Evolutionary conservation across 2,329 filamentous ascomycete genomes (phyloP).

Genomic region (Penicillium sp.): DNA sequence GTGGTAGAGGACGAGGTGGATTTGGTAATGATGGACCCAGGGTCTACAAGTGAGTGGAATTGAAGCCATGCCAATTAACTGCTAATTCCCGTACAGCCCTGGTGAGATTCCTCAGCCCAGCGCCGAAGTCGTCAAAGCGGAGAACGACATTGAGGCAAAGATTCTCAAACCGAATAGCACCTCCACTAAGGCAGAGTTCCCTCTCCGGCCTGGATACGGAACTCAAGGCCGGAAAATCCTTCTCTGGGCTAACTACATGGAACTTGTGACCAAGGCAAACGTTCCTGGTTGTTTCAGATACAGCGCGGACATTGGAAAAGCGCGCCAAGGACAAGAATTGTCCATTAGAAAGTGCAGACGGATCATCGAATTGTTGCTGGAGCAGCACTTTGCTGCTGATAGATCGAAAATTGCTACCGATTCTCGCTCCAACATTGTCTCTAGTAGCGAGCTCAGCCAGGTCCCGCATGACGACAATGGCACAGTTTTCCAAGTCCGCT

Average conservation of each 20-base stretch:
- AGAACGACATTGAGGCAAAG: conserved; percentile 1
- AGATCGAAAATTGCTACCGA: conserved; percentile 35
- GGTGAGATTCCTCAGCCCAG: not conserved
- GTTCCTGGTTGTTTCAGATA: conserved; percentile 31
- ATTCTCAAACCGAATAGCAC: not conserved
- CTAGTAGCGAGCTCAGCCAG: conserved; percentile 23
- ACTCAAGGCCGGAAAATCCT: conserved; percentile 13
- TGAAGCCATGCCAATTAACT: not conserved
- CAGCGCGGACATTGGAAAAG: conserved; percentile 20
- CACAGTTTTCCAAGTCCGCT: conserved; percentile 27
- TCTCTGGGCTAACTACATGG: conserved; percentile 20
- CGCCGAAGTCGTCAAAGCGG: not conserved
- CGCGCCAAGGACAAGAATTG: conserved; percentile 9
- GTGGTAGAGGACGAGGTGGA: not conserved
- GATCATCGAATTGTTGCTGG: conserved; percentile 46
- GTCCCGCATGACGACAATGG: conserved; percentile 14
- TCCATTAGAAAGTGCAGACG: conserved; percentile 44
- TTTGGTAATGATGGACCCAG: not conserved
- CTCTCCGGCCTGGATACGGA: conserved; percentile 17
- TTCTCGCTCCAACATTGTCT: conserved; percentile 36
- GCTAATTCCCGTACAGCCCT: not conserved
- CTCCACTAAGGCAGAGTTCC: conserved; percentile 15
- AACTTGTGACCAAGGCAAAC: conserved; percentile 23
- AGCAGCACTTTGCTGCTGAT: conserved; percentile 30
- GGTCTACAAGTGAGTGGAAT: conserved; percentile 12